These are phyloP conservation scores for Calvatia gigantea DNA, from an alignment of 768 basidiomycete species.

Conservation along the genomic window DNA sequence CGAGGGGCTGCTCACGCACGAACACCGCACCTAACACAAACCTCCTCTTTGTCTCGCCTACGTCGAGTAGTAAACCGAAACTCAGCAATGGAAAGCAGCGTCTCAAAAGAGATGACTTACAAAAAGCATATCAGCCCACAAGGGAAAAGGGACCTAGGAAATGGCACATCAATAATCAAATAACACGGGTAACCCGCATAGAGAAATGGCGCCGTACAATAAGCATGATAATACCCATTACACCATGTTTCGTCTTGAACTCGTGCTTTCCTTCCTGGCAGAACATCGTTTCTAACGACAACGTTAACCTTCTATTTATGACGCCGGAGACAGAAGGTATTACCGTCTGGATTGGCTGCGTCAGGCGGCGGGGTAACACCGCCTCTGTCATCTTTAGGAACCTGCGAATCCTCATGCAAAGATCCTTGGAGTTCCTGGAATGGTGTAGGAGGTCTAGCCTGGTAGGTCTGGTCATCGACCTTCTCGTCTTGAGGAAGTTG, in stretches of 20 bases:
- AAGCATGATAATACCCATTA: constrained; percentile 8
- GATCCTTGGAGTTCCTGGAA: neutral
- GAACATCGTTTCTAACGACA: neutral
- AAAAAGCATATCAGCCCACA: constrained; percentile 8
- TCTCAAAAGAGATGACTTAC: neutral
- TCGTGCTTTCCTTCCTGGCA: constrained; percentile 8
- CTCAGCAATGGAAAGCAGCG: neutral
- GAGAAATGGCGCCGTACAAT: neutral
- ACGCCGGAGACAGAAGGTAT: neutral
- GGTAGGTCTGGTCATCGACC: neutral
- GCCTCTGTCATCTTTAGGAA: neutral
- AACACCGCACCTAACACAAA: constrained; percentile 6
- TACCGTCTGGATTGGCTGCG: neutral
- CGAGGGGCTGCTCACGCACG: neutral
- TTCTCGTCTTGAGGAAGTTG: neutral
- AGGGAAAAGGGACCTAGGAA: constrained; percentile 1
- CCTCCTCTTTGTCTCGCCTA: constrained; percentile 4
- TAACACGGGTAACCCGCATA: neutral
- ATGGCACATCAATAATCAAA: neutral
- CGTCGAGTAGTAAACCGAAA: neutral
- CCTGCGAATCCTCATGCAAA: neutral
- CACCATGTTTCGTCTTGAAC: constrained; percentile 2
- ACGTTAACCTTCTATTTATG: no score
- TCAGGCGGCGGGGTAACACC: neutral
- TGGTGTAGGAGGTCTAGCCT: neutral